These are phyloP conservation scores for Metarhizium robertsii DNA, from an alignment of 2,329 filamentous ascomycete species.

Conservation along the genomic window DNA sequence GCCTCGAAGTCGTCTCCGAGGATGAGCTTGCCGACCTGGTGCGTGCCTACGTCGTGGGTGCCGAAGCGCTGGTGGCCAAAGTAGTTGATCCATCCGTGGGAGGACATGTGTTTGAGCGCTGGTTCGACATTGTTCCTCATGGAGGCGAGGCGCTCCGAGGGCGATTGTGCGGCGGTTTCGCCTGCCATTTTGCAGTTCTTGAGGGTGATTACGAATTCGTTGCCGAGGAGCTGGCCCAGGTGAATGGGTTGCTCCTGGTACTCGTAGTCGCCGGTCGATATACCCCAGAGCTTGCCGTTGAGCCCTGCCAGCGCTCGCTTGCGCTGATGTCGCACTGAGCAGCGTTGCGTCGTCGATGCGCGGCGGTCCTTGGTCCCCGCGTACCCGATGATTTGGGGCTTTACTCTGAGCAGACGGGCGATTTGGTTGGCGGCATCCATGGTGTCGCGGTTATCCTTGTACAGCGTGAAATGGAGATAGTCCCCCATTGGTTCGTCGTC, in stretches of 20 bases:
- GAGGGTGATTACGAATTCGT: constrained; percentile 87
- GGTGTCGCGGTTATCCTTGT: constrained; percentile 95
- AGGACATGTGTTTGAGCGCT: constrained; percentile 57
- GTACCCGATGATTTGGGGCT: constrained; percentile 61
- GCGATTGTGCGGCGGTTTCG: constrained; percentile 18
- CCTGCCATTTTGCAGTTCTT: constrained; percentile 65
- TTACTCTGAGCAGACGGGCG: constrained; percentile 63
- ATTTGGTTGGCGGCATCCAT: constrained; percentile 82
- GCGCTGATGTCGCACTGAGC: constrained; percentile 50
- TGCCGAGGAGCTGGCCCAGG: constrained; percentile 77
- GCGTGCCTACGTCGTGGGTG: constrained; percentile 76
- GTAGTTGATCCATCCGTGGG: constrained; percentile 90
- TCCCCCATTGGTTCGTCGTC: constrained; percentile 46
- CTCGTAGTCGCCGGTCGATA: constrained; percentile 69
- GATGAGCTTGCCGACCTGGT: constrained; percentile 76
- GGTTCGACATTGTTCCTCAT: constrained; percentile 35
- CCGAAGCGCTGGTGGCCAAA: constrained; percentile 97
- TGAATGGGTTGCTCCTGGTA: constrained; percentile 64
- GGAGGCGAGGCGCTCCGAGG: constrained; percentile 19
- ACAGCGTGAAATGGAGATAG: constrained; percentile 82
- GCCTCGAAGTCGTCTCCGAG: constrained; percentile 72
- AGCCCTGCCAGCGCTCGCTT: constrained; percentile 54
- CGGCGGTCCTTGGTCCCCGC: constrained; percentile 88
- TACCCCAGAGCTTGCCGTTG: constrained; percentile 53
- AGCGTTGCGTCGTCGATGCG: constrained; percentile 75